Evolutionary conservation across 768 basidiomycete genomes (phyloP).

Genomic region (Fomitopsis serialis): DNA sequence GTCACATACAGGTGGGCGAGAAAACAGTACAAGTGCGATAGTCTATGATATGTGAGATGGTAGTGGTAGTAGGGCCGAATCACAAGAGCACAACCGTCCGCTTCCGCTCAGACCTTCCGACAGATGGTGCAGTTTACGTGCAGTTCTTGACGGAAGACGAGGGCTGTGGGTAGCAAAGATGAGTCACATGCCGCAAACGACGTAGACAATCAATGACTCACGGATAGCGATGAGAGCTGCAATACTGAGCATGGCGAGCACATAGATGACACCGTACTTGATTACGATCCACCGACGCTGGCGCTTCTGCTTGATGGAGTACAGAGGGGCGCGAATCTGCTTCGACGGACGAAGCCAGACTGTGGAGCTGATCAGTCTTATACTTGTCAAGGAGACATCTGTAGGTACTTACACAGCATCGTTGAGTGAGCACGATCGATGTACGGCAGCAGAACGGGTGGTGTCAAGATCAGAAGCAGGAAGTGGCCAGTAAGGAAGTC

Average conservation of each 20-base stretch:
- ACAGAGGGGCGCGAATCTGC: conserved; percentile 89
- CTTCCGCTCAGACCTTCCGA: conserved; percentile 21
- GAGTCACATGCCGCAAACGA: not conserved
- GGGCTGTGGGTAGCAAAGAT: conserved; percentile 9
- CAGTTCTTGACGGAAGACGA: conserved; percentile 22
- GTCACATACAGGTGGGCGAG: conserved; percentile 8
- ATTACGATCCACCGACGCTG: conserved; percentile 89
- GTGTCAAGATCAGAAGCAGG: conserved; percentile 86
- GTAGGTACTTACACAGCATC: conserved; percentile 68
- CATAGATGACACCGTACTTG: conserved; percentile 79
- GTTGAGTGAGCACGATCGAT: conserved; percentile 89
- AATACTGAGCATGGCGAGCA: conserved; percentile 62
- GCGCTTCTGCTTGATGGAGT: conserved; percentile 82
- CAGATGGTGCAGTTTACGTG: conserved; percentile 24
- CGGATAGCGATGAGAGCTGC: conserved; percentile 73
- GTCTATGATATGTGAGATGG: conserved; percentile 9
- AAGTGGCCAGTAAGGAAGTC: conserved; percentile 88
- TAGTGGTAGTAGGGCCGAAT: conserved; percentile 7
- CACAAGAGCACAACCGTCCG: not conserved
- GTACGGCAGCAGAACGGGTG: conserved; percentile 86
- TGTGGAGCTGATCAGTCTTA: conserved; percentile 22
- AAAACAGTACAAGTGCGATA: conserved; percentile 14
- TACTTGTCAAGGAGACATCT: not conserved
- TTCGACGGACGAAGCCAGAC: conserved; percentile 96
- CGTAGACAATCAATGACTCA: conserved; percentile 35